phyloP scores from a whole-genome alignment of 805 yeast genomes.

The Starmerella ratchasimensis region DNA sequence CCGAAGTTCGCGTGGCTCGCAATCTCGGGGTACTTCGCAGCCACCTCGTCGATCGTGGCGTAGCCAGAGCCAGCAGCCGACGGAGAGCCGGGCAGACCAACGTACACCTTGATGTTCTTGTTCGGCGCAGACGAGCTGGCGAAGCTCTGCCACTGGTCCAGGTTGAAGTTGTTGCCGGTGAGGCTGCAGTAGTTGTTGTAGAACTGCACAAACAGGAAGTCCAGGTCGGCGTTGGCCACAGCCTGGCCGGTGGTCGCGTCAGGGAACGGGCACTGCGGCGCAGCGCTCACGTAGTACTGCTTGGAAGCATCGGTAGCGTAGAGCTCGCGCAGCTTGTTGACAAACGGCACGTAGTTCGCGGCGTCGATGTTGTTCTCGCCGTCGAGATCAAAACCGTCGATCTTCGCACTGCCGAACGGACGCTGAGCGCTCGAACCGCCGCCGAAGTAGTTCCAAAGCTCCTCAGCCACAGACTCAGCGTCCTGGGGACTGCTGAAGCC shows the following conservation, averaged over 20 bases:
- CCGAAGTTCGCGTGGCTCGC: slow-evolving; percentile 37
- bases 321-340: slow-evolving; percentile 33
- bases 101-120: slow-evolving; percentile 48
- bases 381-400: slow-evolving; percentile 79
- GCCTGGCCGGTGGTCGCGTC: slow-evolving; percentile 56
- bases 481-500: slow-evolving; percentile 38
- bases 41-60: slow-evolving; percentile 28
- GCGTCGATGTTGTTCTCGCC: slow-evolving; percentile 40
- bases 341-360: slow-evolving; percentile 56
- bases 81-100: slow-evolving; percentile 61
- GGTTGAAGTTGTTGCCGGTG: slow-evolving; percentile 37
- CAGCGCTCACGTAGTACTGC: slow-evolving; percentile 64
- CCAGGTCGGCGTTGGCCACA: slow-evolving; percentile 54
- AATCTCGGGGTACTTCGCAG: slow-evolving; percentile 19
- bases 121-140: slow-evolving; percentile 52
- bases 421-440: slow-evolving; percentile 32
- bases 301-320: slow-evolving; percentile 39
- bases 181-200: slow-evolving; percentile 67
- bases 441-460: slow-evolving; percentile 42
- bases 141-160: slow-evolving; percentile 58
- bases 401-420: slow-evolving; percentile 58
- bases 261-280: slow-evolving; percentile 87
- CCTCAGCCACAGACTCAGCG: slow-evolving; percentile 45
- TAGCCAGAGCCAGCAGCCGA: slow-evolving; percentile 46
- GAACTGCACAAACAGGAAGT: slow-evolving; percentile 76